These are phyloP conservation scores for Psilocybe subaeruginosa DNA, from an alignment of 768 basidiomycete species.

Conservation along the genomic window DNA sequence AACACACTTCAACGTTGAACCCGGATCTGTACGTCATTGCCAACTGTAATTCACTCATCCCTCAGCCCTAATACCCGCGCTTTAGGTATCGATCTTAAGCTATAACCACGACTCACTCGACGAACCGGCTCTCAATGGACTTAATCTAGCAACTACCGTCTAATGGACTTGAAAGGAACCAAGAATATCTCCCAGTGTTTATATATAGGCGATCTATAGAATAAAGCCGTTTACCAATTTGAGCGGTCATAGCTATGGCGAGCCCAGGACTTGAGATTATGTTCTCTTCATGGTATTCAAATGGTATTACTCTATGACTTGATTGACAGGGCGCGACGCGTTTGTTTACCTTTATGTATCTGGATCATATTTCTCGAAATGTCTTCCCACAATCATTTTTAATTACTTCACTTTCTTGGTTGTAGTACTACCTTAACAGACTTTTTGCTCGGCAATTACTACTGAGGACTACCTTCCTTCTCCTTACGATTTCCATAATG, in stretches of 20 bases:
- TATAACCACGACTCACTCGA: conserved; percentile 83
- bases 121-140: conserved; percentile 76
- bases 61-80: neutral
- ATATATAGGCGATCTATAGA: too few species aligned
- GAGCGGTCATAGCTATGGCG: too few species aligned
- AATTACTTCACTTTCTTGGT: neutral
- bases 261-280: too few species aligned
- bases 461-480: conserved; percentile 10
- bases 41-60: neutral
- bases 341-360: conserved; percentile 32
- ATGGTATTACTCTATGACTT: neutral
- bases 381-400: conserved; percentile 32
- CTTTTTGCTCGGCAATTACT: neutral
- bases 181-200: too few species aligned
- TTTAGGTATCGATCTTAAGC: conserved; percentile 74
- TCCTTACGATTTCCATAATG: conserved; percentile 25
- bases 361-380: conserved; percentile 6
- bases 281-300: neutral
- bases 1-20: conserved; percentile 83
- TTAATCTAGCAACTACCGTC: conserved; percentile 59
- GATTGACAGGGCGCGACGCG: conserved; percentile 27
- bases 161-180: conserved; percentile 3
- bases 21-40: conserved; percentile 64
- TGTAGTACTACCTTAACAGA: conserved; percentile 2
- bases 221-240: too few species aligned